These are phyloP conservation scores for Nothophaeocryptopus gaeumannii DNA, from an alignment of 2,329 filamentous ascomycete genomes.

Conservation along the genomic window DNA sequence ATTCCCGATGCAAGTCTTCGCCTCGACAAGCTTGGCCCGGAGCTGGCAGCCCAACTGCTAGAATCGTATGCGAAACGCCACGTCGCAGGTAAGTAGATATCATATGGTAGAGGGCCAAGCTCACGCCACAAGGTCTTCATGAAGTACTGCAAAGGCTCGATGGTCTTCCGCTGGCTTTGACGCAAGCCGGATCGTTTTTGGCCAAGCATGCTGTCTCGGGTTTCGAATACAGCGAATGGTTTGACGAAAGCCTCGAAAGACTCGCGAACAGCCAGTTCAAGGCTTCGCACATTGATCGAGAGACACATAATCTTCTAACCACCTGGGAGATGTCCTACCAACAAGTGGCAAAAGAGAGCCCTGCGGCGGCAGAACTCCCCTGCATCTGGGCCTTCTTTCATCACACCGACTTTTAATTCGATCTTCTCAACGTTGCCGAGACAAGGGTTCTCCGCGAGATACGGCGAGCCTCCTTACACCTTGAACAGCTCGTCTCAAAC, in stretches of 20 bases:
- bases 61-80: constrained; percentile 21
- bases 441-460: not conserved
- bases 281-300: not conserved
- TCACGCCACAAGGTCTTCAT: not conserved
- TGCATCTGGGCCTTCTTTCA: constrained; percentile 5
- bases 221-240: too few species aligned
- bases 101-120: too few species aligned
- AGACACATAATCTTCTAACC: constrained; percentile 24
- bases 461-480: not conserved
- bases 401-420: not conserved
- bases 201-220: too few species aligned
- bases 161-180: constrained; percentile 6
- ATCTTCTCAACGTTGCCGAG: not conserved
- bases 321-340: constrained; percentile 35
- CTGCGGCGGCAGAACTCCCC: constrained; percentile 27
- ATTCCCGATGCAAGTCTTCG: not conserved
- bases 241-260: not conserved
- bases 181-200: constrained; percentile 1
- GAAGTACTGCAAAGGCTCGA: not conserved
- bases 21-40: constrained; percentile 17
- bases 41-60: constrained; percentile 30
- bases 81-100: not conserved
- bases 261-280: not conserved
- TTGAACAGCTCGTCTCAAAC: not conserved
- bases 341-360: constrained; percentile 24